Evolutionary conservation across 2,329 filamentous ascomycete genomes (phyloP).

Genomic region (Sporothrix humicola): DNA sequence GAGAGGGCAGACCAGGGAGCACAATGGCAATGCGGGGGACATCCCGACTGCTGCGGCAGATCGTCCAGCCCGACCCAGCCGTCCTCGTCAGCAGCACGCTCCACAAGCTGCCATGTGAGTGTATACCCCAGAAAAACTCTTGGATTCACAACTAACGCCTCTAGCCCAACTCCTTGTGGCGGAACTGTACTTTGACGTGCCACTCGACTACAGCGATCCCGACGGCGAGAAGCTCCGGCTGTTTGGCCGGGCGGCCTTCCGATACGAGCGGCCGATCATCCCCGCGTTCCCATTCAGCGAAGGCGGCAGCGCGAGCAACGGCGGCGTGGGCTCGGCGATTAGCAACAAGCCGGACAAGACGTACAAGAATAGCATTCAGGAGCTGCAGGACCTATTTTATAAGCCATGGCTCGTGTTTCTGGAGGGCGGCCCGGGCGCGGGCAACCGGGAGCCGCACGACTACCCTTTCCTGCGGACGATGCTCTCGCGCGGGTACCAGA

Average conservation of each 20-base stretch:
- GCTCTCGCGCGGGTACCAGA: conserved; percentile 81
- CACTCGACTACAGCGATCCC: conserved; percentile 74
- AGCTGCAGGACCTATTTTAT: conserved; percentile 40
- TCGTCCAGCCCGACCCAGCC: conserved; percentile 28
- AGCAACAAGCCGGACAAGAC: conserved; percentile 23
- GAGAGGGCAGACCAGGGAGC: neutral
- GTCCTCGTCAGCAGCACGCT: conserved; percentile 28
- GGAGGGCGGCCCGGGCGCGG: conserved; percentile 84
- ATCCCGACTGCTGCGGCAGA: neutral
- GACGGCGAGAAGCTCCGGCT: conserved; percentile 68
- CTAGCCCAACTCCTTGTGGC: conserved; percentile 71
- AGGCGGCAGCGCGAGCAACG: conserved; percentile 1
- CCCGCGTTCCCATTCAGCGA: conserved; percentile 48
- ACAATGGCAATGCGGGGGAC: neutral
- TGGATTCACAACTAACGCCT: neutral
- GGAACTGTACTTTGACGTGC: conserved; percentile 86
- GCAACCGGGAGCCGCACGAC: conserved; percentile 76
- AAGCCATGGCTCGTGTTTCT: conserved; percentile 73
- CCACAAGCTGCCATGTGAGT: conserved; percentile 32
- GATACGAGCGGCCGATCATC: conserved; percentile 66
- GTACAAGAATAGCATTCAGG: conserved; percentile 9
- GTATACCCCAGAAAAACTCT: too few relatives aligned
- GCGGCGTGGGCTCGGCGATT: neutral
- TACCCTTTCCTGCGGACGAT: conserved; percentile 72
- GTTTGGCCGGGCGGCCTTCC: conserved; percentile 76